These are phyloP conservation scores for Helotiales sp. DNA, from an alignment of 2,329 filamentous ascomycete species.

Conservation along the genomic window DNA sequence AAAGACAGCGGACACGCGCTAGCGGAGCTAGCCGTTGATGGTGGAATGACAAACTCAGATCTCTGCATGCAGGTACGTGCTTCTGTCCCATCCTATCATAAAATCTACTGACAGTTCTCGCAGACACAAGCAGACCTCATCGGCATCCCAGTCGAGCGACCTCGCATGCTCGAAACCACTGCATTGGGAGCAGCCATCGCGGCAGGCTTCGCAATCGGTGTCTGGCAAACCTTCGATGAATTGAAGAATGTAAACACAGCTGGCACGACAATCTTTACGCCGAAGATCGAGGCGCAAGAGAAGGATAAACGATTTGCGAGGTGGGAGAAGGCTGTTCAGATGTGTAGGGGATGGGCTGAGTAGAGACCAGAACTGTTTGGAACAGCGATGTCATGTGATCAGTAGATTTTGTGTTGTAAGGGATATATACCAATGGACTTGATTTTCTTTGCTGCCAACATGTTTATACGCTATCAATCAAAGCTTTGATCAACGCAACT, in stretches of 20 bases:
- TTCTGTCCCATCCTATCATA: neutral
- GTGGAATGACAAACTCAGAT: conserved; percentile 85
- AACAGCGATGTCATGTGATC: too few species aligned
- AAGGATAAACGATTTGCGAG: conserved; percentile 46
- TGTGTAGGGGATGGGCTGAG: conserved; percentile 38
- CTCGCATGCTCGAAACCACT: conserved; percentile 87
- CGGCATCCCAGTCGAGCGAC: conserved; percentile 78
- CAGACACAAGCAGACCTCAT: conserved; percentile 84
- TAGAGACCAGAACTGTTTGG: neutral
- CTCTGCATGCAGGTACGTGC: conserved; percentile 74
- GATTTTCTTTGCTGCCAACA: too few species aligned
- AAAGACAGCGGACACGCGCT: conserved; percentile 78
- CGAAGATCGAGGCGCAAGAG: conserved; percentile 52
- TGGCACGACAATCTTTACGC: conserved; percentile 69
- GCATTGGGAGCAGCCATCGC: conserved; percentile 86
- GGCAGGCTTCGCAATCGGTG: conserved; percentile 77
- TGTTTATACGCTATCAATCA: neutral
- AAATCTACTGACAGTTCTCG: neutral
- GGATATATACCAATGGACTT: too few species aligned
- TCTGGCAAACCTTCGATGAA: conserved; percentile 76
- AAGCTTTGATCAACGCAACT: conserved; percentile 12
- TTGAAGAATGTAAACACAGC: conserved; percentile 71
- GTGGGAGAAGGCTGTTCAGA: conserved; percentile 59
- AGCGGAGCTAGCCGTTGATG: conserved; percentile 77
- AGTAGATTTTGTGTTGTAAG: too few species aligned